A percentile compares a stretch with the other conserved stretches of the same genome.
Conservation (phyloP, 139 green algal genomes). For the Chlamydomonas sphaeroides region DNA sequence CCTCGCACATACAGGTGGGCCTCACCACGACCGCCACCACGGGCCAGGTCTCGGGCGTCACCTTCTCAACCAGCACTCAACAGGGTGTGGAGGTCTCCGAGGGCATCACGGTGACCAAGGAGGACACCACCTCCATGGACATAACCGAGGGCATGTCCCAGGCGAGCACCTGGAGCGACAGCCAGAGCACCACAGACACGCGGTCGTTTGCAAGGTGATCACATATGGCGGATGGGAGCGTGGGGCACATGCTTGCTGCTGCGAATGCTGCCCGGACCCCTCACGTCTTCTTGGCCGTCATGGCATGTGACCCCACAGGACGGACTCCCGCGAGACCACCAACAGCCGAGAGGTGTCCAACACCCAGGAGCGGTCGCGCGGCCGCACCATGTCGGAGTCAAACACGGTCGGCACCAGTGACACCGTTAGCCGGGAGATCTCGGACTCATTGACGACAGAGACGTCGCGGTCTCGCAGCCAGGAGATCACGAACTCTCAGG, state of each 20-base stretch:
- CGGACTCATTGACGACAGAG: neutral
- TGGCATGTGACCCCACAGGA: neutral
- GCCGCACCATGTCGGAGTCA: neutral
- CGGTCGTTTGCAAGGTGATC: neutral
- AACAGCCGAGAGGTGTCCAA: slow-evolving; percentile 7
- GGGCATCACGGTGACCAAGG: slow-evolving; percentile 15
- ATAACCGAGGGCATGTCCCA: neutral
- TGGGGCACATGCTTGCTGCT: too few species aligned
- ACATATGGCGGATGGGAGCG: too few species aligned
- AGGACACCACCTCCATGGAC: neutral
- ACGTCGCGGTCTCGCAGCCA: neutral
- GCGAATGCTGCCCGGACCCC: too few species aligned
- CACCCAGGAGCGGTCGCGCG: neutral
- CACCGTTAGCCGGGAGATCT: neutral
- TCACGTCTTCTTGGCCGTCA: neutral
- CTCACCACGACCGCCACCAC: neutral
- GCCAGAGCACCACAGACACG: neutral
- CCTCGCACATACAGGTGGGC: neutral
- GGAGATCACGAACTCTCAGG: neutral
- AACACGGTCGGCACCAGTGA: neutral
- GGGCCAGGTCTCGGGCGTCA: neutral
- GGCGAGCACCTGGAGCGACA: neutral
- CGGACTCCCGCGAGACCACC: neutral
- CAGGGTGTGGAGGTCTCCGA: neutral
- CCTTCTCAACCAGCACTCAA: neutral